Evolutionary conservation across 371 early-diverging fungal genomes (phyloP).

Genomic region (Mucor saturninus): DNA sequence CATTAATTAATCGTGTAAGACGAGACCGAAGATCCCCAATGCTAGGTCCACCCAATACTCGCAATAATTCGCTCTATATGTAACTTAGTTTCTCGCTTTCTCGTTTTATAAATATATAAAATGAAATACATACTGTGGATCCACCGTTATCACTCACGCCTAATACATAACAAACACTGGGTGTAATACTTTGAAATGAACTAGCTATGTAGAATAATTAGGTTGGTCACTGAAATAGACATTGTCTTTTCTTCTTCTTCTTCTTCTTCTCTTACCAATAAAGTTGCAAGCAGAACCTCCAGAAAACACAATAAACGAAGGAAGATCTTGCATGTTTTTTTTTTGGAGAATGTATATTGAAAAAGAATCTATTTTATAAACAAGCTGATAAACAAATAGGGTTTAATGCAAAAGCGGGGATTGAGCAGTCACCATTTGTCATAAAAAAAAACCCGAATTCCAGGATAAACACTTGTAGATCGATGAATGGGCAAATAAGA

Average conservation of each 20-base stretch:
- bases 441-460: no score
- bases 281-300: slow-evolving; percentile 78
- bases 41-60: slow-evolving; percentile 73
- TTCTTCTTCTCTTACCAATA: slow-evolving; percentile 31
- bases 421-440: no score
- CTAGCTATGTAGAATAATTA: slow-evolving; percentile 26
- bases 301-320: slow-evolving; percentile 64
- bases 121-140: slow-evolving; percentile 44
- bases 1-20: slow-evolving; percentile 63
- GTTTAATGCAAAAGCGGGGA: no score
- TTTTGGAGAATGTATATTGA: no score
- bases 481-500: no score
- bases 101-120: slow-evolving; percentile 2
- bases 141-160: slow-evolving; percentile 80
- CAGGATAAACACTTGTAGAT: no score
- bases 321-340: background rate
- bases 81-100: background rate
- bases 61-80: slow-evolving; percentile 59
- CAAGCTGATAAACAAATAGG: no score
- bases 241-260: background rate
- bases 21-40: slow-evolving; percentile 73
- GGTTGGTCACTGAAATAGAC: background rate
- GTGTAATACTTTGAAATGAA: slow-evolving; percentile 59
- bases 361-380: no score
- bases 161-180: slow-evolving; percentile 68